phyloP scores from a whole-genome alignment of 441 rosid species.

The Corymbia citriodora region DNA sequence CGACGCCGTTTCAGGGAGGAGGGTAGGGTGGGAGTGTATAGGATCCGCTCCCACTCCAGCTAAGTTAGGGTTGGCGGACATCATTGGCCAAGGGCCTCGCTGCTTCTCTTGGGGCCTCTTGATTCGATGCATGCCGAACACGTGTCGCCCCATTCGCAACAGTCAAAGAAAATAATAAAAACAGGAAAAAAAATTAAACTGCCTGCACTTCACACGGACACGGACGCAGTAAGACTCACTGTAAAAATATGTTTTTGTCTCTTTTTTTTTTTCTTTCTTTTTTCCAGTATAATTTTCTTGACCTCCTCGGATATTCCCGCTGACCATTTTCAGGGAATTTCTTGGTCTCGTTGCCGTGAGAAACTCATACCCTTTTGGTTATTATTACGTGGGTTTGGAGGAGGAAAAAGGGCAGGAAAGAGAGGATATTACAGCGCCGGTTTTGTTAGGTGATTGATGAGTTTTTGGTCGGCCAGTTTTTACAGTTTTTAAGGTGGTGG shows the following conservation, averaged over 20 bases:
- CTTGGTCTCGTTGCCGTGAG: background rate
- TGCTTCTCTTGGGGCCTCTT: background rate
- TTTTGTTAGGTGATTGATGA: background rate
- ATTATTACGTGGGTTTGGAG: background rate
- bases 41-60: background rate
- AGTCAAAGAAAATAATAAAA: background rate
- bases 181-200: background rate
- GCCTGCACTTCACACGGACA: background rate
- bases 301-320: background rate
- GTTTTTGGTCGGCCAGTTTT: background rate
- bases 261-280: too few relatives aligned
- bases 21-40: background rate
- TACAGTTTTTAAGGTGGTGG: background rate
- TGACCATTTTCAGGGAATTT: background rate
- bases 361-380: background rate
- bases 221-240: background rate
- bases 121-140: background rate
- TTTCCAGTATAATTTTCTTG: background rate
- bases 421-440: background rate
- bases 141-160: background rate
- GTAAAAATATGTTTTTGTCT: background rate
- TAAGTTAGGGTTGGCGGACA: background rate
- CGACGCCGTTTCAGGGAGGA: background rate
- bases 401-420: background rate
- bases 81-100: background rate